phyloP scores from a whole-genome alignment of 805 yeast genomes.

The Yueomyces sinensis region DNA sequence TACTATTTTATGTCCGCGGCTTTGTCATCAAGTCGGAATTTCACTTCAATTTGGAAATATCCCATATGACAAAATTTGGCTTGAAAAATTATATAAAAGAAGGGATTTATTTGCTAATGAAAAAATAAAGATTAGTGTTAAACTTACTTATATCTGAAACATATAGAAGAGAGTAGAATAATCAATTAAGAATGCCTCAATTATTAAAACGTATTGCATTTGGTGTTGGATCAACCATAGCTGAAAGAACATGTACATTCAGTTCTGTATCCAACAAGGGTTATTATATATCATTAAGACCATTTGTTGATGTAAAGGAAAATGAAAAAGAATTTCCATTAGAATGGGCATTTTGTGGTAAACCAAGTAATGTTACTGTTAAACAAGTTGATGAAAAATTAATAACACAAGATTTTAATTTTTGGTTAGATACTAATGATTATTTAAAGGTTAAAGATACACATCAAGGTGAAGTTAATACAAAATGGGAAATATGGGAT shows the following conservation, averaged over 20 bases:
- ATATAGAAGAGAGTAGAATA: too few relatives aligned
- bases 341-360: constrained; percentile 49
- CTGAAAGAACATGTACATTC: constrained; percentile 22
- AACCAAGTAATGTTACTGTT: constrained; percentile 27
- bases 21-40: too few relatives aligned
- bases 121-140: background rate
- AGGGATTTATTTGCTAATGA: too few relatives aligned
- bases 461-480: constrained; percentile 18
- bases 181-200: constrained; percentile 17
- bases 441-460: constrained; percentile 16
- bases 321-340: constrained; percentile 30
- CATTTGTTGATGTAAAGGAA: constrained; percentile 15
- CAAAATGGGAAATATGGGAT: constrained; percentile 22
- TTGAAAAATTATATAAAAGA: background rate
- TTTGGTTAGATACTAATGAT: constrained; percentile 21
- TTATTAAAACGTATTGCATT: constrained; percentile 20
- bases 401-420: constrained; percentile 15
- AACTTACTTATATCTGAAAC: background rate
- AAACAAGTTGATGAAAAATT: constrained; percentile 16
- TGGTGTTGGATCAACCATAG: constrained; percentile 14
- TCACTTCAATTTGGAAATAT: background rate
- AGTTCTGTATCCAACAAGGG: constrained; percentile 22
- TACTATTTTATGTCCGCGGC: too few relatives aligned
- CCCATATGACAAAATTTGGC: background rate
- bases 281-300: constrained; percentile 26